Base-by-base conservation (phyloP, 148 eudicot genomes). In the Polygonum maritimum region DNA sequence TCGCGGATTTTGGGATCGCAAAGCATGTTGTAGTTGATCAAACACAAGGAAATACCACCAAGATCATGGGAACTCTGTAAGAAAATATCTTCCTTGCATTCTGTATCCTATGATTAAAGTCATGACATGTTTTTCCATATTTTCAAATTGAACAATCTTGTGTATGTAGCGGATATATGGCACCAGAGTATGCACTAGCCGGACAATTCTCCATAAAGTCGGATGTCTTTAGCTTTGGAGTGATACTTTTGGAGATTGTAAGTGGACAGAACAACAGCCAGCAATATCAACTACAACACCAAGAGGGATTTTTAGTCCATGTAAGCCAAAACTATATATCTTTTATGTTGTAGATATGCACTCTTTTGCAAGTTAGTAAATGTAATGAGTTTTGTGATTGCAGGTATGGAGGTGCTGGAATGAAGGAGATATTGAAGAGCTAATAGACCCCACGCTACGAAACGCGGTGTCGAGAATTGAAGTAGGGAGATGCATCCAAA, bases 51-150 rank as follows among this genome's bases (percentile, higher is more conserved):
- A 74, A 47, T 40, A 48, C 77, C n/a, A 73, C 47, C 22, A 52
- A 41, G 48, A 36, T 73, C 21, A 44, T 65, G 47, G 81, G 81
- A 7, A 79, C 81, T 5, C 48, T 14, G 76, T 78, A 78, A 78
- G 76, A 71, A 57, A 2, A 36, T 38, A 38, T 13, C 4, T 63
- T 35, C 70, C 9, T 63, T 54, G 58, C 7, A 6, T 54, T 51
- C 55, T 1, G 31, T 1, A 26, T 51, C 4, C 55, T 51, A 51
- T 0, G 55, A 51, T 13, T 51, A 51, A 51, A 14, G 5, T 4
- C 55, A 5, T 51, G 2, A 19, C 6, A 18, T 54, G 4, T 54
- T 18, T 18, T 3, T 58, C 65, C 14, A 2, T 13, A 3, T 8
- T 22, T 31, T 62, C 16, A 2, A 3, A 31, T 31, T 58, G 22